Evolutionary conservation across 2,329 filamentous ascomycete genomes (phyloP).

Genomic region (Penicillium sp.): DNA sequence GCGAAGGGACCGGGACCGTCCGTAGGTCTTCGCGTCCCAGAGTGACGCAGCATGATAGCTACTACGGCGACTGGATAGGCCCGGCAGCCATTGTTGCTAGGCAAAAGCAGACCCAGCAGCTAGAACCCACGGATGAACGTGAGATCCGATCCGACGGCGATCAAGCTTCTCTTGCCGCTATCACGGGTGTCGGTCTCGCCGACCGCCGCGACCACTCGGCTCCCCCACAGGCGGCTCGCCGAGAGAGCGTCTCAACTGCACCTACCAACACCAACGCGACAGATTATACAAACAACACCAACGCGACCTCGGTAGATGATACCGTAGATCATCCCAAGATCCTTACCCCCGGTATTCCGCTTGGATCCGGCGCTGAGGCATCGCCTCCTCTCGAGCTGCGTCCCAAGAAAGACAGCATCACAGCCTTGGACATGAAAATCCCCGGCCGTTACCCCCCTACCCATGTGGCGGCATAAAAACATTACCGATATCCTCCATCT

Average conservation of each 20-base stretch:
- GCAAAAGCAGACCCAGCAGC: conserved; percentile 23
- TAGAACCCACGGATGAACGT: conserved; percentile 15
- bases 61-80: conserved; percentile 58
- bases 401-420: conserved; percentile 30
- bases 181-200: conserved; percentile 19
- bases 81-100: conserved; percentile 37
- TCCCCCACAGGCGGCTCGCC: conserved; percentile 23
- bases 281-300: conserved; percentile 35
- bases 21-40: conserved; percentile 9
- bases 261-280: conserved; percentile 38
- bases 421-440: conserved; percentile 37
- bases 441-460: conserved; percentile 39
- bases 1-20: conserved; percentile 9
- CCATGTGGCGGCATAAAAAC: conserved; percentile 30
- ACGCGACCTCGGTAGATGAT: conserved; percentile 37
- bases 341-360: neutral
- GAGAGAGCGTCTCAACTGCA: conserved; percentile 36
- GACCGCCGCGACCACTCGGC: conserved; percentile 23
- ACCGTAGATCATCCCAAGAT: conserved; percentile 12
- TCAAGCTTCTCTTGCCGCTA: conserved; percentile 16
- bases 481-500: neutral
- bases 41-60: conserved; percentile 38
- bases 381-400: conserved; percentile 7
- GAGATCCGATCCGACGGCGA: conserved; percentile 22
- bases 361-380: neutral